These are phyloP conservation scores for Secale cereale DNA, from an alignment of 176 grass and related monocot genomes.

Conservation along the genomic window DNA sequence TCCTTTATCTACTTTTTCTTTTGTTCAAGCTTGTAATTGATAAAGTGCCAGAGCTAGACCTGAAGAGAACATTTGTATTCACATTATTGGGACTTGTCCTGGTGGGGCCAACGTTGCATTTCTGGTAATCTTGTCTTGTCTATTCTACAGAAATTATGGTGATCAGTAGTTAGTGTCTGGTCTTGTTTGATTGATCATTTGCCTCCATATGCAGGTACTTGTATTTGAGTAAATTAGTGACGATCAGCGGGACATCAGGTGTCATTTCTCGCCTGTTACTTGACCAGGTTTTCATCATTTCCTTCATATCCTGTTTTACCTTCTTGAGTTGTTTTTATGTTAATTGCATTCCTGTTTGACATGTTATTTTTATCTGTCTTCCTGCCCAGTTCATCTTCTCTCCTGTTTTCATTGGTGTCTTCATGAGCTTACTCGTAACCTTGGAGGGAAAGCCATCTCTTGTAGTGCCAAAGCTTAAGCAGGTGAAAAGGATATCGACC, in stretches of 20 bases:
- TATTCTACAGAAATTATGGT: neutral
- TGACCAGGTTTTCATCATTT: conserved; percentile 62
- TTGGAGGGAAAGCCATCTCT: conserved; percentile 79
- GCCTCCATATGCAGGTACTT: conserved; percentile 57
- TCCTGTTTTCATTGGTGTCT: conserved; percentile 84
- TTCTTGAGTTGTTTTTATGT: neutral
- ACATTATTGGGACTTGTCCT: conserved; percentile 77
- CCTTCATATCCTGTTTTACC: neutral
- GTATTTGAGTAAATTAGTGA: conserved; percentile 89
- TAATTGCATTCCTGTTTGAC: conserved; percentile 18
- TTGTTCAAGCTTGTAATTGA: conserved; percentile 63
- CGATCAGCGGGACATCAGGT: conserved; percentile 53
- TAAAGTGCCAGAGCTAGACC: conserved; percentile 59
- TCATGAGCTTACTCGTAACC: conserved; percentile 72
- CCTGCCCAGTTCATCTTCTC: conserved; percentile 72
- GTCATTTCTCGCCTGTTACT: conserved; percentile 65
- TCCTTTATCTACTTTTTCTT: neutral
- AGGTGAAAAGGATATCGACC: conserved; percentile 48
- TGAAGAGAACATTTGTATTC: conserved; percentile 83
- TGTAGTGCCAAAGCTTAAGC: conserved; percentile 84
- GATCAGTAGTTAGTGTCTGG: neutral
- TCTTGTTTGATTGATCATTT: conserved; percentile 25
- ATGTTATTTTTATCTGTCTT: neutral
- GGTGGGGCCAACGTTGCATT: conserved; percentile 72
- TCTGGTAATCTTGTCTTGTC: conserved; percentile 60